These are phyloP conservation scores for Pseudisothecium myosuroides DNA, from an alignment of 225 moss, liverwort and hornwort genomes.

Conservation along the genomic window DNA sequence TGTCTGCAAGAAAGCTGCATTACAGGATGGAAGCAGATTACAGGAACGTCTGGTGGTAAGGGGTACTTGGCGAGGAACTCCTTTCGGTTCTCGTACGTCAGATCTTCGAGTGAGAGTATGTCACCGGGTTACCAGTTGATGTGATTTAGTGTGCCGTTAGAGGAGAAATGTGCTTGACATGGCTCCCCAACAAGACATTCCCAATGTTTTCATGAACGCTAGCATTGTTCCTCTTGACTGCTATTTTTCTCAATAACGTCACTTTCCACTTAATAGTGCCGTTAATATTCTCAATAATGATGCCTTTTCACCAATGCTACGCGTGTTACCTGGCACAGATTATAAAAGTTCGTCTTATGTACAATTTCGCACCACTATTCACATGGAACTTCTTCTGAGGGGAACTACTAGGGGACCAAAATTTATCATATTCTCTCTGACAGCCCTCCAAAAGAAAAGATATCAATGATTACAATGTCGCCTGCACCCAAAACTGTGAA, in stretches of 20 bases:
- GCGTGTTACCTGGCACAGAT: background rate
- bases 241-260: background rate
- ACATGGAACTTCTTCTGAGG: no score
- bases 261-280: background rate
- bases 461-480: background rate
- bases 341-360: no score
- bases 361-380: background rate
- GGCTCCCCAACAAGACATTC: background rate
- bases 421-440: background rate
- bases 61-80: constrained; percentile 61
- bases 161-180: background rate
- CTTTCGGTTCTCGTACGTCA: constrained; percentile 80
- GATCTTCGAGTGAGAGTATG: constrained; percentile 84
- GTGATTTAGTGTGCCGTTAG: background rate
- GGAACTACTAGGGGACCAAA: no score
- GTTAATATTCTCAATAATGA: background rate
- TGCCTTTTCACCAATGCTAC: background rate
- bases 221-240: background rate
- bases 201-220: background rate
- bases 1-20: constrained; percentile 55
- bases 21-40: constrained; percentile 86
- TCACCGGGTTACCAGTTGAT: constrained; percentile 32
- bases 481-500: background rate
- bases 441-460: background rate
- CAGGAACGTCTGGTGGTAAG: constrained; percentile 68